phyloP scores from a whole-genome alignment of 495 filamentous ascomycete species.

The Tuber indicum region DNA sequence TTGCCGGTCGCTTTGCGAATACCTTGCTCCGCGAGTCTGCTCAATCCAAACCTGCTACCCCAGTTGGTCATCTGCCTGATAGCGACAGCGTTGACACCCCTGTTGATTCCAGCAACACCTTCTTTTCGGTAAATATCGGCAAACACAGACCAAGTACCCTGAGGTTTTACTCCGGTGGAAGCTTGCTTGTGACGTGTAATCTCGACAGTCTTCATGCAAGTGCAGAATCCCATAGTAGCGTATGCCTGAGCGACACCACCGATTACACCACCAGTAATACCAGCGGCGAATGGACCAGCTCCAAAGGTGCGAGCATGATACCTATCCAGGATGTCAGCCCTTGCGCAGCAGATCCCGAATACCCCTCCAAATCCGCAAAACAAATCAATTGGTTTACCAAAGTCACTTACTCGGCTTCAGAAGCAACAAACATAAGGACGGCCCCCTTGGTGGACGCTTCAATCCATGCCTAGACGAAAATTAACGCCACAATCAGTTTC shows the following conservation, averaged over 20 bases:
- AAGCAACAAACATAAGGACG: slow-evolving; percentile 97
- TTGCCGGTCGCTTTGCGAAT: slow-evolving; percentile 79
- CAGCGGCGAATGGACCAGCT: slow-evolving; percentile 74
- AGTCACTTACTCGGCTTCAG: slow-evolving; percentile 68
- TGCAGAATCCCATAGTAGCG: slow-evolving; percentile 99
- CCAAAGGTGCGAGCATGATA: slow-evolving; percentile 77
- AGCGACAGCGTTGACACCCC: slow-evolving; percentile 94
- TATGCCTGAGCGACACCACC: slow-evolving; percentile 97
- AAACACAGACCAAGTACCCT: slow-evolving; percentile 85
- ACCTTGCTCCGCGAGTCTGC: slow-evolving; percentile 77
- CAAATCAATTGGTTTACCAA: slow-evolving; percentile 11
- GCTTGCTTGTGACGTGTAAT: slow-evolving; percentile 97
- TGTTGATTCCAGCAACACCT: slow-evolving; percentile 94
- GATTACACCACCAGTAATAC: slow-evolving; percentile 84
- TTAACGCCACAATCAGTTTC: slow-evolving; percentile 22
- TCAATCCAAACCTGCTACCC: slow-evolving; percentile 92
- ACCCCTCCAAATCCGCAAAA: background rate
- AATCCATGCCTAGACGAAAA: slow-evolving; percentile 69
- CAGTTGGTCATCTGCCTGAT: slow-evolving; percentile 99
- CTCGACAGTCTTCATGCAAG: slow-evolving; percentile 99
- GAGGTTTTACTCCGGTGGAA: slow-evolving; percentile 70
- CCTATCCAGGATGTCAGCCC: slow-evolving; percentile 26
- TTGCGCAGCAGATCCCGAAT: background rate
- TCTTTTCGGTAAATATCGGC: slow-evolving; percentile 94
- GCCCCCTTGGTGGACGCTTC: slow-evolving; percentile 99